Evolutionary conservation across 192 early-diverging fungal genomes (phyloP).

Genomic region (Tieghemiomyces parasiticus): DNA sequence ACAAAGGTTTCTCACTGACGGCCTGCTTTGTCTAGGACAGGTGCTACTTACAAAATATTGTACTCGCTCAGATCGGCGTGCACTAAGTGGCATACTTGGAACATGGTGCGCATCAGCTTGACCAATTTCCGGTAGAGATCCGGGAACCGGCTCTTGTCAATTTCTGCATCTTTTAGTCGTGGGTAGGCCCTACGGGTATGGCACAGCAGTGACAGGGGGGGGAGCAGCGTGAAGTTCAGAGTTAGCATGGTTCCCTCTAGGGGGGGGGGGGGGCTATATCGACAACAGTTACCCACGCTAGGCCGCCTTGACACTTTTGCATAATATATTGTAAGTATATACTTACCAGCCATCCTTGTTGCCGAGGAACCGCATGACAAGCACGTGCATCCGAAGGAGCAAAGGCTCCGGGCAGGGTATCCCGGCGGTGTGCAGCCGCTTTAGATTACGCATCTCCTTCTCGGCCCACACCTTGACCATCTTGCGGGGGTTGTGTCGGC

Average conservation of each 20-base stretch:
- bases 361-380: slow-evolving; percentile 92
- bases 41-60: slow-evolving; percentile 76
- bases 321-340: too few relatives aligned
- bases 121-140: slow-evolving; percentile 70
- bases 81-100: slow-evolving; percentile 82
- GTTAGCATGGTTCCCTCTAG: too few relatives aligned
- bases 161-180: slow-evolving; percentile 81
- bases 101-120: slow-evolving; percentile 80
- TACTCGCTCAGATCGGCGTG: slow-evolving; percentile 98
- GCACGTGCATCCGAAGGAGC: slow-evolving; percentile 77
- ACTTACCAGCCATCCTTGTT: slow-evolving; percentile 69
- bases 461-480: slow-evolving; percentile 99
- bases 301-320: too few relatives aligned
- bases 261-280: too few relatives aligned
- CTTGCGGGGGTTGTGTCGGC: slow-evolving; percentile 86
- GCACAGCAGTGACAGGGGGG: too few relatives aligned
- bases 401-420: slow-evolving; percentile 85
- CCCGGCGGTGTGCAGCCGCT: slow-evolving; percentile 67
- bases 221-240: too few relatives aligned
- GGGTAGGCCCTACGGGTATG: slow-evolving; percentile 74
- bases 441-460: slow-evolving; percentile 98
- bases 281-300: too few relatives aligned
- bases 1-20: too few relatives aligned
- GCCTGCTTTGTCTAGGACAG: too few relatives aligned
- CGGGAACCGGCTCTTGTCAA: slow-evolving; percentile 56